Percentiles rank a stretch among this genome's conserved stretches.
Conservation (phyloP, 176 grass and related monocot genomes). For the Dactylis glomerata region DNA sequence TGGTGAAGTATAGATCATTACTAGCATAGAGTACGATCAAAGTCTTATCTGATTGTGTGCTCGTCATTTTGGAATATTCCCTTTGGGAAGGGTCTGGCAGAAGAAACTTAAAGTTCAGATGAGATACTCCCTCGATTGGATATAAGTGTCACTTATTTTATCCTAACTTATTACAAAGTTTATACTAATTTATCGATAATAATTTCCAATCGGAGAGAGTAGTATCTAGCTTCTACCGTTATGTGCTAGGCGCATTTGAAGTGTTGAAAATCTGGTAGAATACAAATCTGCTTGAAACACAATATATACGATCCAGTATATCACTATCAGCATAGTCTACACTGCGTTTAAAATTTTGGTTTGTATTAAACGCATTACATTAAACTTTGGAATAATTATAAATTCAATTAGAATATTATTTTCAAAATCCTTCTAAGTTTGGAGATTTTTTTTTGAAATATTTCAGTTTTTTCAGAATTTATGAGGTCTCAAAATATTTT, state of each 20-base stretch:
- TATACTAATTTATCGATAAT: too few relatives aligned
- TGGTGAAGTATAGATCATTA: not conserved
- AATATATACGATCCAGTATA: not conserved
- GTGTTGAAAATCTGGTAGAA: not conserved
- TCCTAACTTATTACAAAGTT: too few relatives aligned
- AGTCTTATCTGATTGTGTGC: not conserved
- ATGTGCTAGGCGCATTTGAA: conserved; percentile 10
- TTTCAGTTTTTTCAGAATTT: not conserved
- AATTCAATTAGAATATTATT: not conserved
- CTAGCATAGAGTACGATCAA: conserved; percentile 3
- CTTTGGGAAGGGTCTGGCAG: not conserved
- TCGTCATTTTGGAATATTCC: conserved; percentile 7
- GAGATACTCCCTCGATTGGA: too few relatives aligned
- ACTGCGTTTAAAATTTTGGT: too few relatives aligned
- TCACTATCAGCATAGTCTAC: not conserved
- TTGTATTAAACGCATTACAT: too few relatives aligned
- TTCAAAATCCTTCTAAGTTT: too few relatives aligned
- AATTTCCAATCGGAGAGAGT: too few relatives aligned
- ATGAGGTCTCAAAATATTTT: not conserved
- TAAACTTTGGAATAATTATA: not conserved
- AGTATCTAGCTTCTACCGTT: not conserved
- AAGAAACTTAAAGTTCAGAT: not conserved
- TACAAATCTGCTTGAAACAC: not conserved
- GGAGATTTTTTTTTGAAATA: not conserved
- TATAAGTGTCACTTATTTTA: too few relatives aligned